Base-by-base conservation (phyloP, 1,284 basidiomycete species). In the Cystobasidium pallidum region DNA sequence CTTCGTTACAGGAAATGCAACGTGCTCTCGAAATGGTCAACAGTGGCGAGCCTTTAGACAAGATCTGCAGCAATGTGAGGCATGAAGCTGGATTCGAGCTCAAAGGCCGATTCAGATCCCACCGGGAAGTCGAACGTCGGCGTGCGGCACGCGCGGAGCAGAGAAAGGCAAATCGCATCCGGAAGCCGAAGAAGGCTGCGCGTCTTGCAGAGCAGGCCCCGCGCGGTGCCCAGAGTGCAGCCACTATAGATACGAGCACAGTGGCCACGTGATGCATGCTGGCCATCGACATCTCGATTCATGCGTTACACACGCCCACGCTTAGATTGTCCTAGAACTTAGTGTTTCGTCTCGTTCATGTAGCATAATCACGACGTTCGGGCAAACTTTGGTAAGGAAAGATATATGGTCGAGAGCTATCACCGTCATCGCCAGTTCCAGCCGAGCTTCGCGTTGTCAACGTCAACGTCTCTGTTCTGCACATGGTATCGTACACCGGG, bases 1-100 rank as follows among this genome's bases (percentile, higher is more conserved):
- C 8, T 41, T 43, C 3, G 45, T 34, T 8, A 0, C 67, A 71
- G 68, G 68, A 71, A 57, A 63, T 71, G 59, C 47, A 64, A 36
- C 68, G 68, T 32, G 68, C 68, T 41, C 39, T 49, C 0, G 36
- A 54, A 3, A 63, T 71, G 68, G n/a, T 71, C 3, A 43, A 47
- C 2, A 49, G 30, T 17, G 59, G 59, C 8, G 68, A 45, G 39
- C 45, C 49, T 3, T 39, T 71, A 19, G 61, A 71, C n/a, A 30
- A 62, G 36, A 57, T 71, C 47, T 71, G 68, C 47, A 24, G 11
- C 8, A 64, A 39, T 34, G 43, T 59, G 24, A 32, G 54, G 13
- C 54, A 59, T 17, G 66, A 68, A 8, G 17, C 66, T 13, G 21
- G n/a, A 32, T 66, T 55, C 43, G 19, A 57, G 21, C 28, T 34